These are phyloP conservation scores for Symmetrospora coprosmae DNA, from an alignment of 768 basidiomycete species.

Conservation along the genomic window DNA sequence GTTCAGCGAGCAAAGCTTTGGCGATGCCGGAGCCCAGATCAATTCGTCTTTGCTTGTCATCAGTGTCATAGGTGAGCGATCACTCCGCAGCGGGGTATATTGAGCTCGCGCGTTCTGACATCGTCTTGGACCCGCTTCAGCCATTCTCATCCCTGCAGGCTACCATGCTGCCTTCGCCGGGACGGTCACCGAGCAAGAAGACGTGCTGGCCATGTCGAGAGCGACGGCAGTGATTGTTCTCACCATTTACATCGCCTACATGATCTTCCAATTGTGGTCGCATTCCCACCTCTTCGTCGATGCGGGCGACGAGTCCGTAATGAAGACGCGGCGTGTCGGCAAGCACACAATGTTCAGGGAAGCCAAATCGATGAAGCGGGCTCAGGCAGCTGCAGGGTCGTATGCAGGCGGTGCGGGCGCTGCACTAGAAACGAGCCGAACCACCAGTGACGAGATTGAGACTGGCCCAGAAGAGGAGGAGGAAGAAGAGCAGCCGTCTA, in stretches of 20 bases:
- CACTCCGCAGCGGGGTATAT: background rate
- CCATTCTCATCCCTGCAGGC: conserved; percentile 20
- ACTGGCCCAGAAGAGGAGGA: conserved; percentile 27
- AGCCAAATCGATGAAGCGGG: conserved; percentile 1
- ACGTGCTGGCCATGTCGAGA: conserved; percentile 27
- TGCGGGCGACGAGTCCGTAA: conserved; percentile 9
- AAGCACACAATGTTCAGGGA: conserved; percentile 23
- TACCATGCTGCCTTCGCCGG: conserved; percentile 19
- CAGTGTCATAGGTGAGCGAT: conserved; percentile 18
- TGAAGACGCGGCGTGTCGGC: conserved; percentile 15
- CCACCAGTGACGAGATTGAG: conserved; percentile 15
- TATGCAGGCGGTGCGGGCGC: background rate
- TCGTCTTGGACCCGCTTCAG: background rate
- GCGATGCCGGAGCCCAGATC: conserved; percentile 19
- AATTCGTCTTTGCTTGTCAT: conserved; percentile 24
- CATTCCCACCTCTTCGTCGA: conserved; percentile 57
- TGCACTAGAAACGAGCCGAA: conserved; percentile 1
- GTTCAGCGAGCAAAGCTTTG: conserved; percentile 18
- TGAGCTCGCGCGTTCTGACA: background rate
- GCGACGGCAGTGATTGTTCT: conserved; percentile 53
- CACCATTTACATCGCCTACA: conserved; percentile 59
- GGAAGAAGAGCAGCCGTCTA: conserved; percentile 28
- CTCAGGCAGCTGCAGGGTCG: conserved; percentile 13
- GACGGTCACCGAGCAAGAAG: conserved; percentile 4
- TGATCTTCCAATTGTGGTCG: conserved; percentile 63